A percentile compares a stretch with the other conserved stretches of the same genome.
Evolutionary conservation across 805 yeast genomes (phyloP).

Genomic region (Starmerella gropengiesseri): DNA sequence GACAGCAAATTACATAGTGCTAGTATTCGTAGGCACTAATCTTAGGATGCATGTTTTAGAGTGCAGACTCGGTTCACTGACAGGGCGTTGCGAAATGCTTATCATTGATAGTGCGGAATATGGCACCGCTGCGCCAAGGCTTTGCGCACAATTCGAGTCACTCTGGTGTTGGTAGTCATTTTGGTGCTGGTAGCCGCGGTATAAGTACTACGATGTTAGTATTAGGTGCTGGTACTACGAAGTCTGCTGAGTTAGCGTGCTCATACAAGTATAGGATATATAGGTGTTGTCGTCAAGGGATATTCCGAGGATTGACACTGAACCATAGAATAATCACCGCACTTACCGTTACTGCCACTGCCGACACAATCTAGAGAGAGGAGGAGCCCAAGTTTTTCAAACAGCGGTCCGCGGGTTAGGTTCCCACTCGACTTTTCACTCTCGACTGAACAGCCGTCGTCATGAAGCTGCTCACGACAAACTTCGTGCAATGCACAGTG

Average conservation of each 20-base stretch:
- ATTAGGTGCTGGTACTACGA: too few relatives aligned
- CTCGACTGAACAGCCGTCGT: not conserved
- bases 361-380: not conserved
- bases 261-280: slow-evolving; percentile 4
- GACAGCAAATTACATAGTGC: not conserved
- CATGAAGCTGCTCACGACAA: slow-evolving; percentile 93
- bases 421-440: slow-evolving; percentile 7
- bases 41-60: not conserved
- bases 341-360: slow-evolving; percentile 5
- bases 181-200: too few relatives aligned
- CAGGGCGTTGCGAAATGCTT: too few relatives aligned
- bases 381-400: not conserved
- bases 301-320: slow-evolving; percentile 28
- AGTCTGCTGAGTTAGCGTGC: too few relatives aligned
- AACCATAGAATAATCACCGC: slow-evolving; percentile 7
- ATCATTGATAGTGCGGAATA: too few relatives aligned
- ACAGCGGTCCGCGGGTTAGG: not conserved
- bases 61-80: too few relatives aligned
- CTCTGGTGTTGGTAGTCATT: too few relatives aligned
- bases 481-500: slow-evolving; percentile 89
- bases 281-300: slow-evolving; percentile 7
- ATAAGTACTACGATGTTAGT: not conserved
- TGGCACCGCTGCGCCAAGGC: too few relatives aligned
- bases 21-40: not conserved
- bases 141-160: too few relatives aligned